Percentiles rank a stretch among this genome's conserved stretches.
Conservation (phyloP, 2,329 filamentous ascomycete species). For the Exophiala aquamarina region DNA sequence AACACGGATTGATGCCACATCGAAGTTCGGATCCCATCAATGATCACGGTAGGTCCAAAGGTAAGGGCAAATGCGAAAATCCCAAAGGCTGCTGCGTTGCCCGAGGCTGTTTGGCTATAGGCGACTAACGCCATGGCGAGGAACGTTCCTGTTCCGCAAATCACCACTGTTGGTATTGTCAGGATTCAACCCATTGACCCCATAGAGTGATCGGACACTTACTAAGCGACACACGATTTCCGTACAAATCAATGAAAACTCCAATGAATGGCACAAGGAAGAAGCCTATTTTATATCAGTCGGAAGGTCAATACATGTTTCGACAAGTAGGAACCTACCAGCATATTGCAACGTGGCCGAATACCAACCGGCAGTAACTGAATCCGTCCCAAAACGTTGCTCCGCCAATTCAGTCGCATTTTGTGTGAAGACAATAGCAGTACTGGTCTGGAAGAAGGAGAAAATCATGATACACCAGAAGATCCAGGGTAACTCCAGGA, state of each 20-base stretch:
- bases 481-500: constrained; percentile 59
- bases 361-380: constrained; percentile 62
- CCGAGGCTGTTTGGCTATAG: constrained; percentile 49
- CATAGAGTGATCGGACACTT: too few relatives aligned
- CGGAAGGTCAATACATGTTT: neutral
- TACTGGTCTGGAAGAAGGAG: constrained; percentile 59
- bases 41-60: constrained; percentile 59
- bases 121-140: constrained; percentile 56
- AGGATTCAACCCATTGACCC: too few relatives aligned
- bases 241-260: constrained; percentile 57
- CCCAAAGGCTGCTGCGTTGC: constrained; percentile 60
- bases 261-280: constrained; percentile 59
- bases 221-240: constrained; percentile 41
- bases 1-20: constrained; percentile 63
- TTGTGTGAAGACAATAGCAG: constrained; percentile 54
- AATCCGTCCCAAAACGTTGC: constrained; percentile 56
- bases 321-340: constrained; percentile 25
- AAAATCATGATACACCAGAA: constrained; percentile 59
- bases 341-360: constrained; percentile 57
- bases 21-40: constrained; percentile 60
- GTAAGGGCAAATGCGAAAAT: constrained; percentile 58
- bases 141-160: constrained; percentile 53
- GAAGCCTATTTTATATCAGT: constrained; percentile 42
- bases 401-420: constrained; percentile 64
- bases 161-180: too few relatives aligned